Evolutionary conservation across 768 basidiomycete genomes (phyloP).

Genomic region (Phanerochaete sordida): DNA sequence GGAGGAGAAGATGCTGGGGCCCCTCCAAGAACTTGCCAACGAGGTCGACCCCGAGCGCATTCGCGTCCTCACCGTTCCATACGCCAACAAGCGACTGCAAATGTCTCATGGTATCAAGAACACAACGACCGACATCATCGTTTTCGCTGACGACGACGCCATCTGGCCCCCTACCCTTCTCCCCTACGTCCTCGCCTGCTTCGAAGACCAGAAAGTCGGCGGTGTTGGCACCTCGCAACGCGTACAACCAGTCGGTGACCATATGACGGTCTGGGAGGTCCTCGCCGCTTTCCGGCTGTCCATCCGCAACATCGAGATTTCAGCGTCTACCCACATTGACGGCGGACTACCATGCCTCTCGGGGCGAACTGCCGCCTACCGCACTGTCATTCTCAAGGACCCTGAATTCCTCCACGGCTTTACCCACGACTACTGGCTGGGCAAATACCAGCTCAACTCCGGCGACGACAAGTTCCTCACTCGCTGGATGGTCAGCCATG

Average conservation of each 20-base stretch:
- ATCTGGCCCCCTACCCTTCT: conserved; percentile 93
- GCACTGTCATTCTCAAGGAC: conserved; percentile 92
- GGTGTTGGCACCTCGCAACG: conserved; percentile 91
- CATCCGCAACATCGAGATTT: conserved; percentile 92
- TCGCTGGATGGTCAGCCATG: conserved; percentile 94
- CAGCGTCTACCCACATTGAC: conserved; percentile 87
- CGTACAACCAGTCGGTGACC: conserved; percentile 72
- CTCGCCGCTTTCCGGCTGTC: conserved; percentile 90
- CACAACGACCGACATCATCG: conserved; percentile 88
- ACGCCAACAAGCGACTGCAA: conserved; percentile 91
- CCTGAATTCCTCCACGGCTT: conserved; percentile 91
- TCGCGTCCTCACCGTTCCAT: conserved; percentile 85
- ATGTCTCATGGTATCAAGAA: conserved; percentile 93
- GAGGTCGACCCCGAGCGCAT: conserved; percentile 82
- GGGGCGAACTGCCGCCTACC: conserved; percentile 90
- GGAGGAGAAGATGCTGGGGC: conserved; percentile 88
- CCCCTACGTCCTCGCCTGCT: conserved; percentile 87
- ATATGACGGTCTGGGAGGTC: conserved; percentile 94
- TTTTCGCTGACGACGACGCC: conserved; percentile 94
- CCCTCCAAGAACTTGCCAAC: conserved; percentile 85
- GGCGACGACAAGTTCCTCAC: conserved; percentile 95
- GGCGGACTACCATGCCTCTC: conserved; percentile 90
- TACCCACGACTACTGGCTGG: conserved; percentile 91
- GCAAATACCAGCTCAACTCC: conserved; percentile 92
- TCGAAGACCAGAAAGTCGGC: conserved; percentile 91